Conservation (phyloP, 176 grass and related monocot genomes). For the Oryza rufipogon region DNA sequence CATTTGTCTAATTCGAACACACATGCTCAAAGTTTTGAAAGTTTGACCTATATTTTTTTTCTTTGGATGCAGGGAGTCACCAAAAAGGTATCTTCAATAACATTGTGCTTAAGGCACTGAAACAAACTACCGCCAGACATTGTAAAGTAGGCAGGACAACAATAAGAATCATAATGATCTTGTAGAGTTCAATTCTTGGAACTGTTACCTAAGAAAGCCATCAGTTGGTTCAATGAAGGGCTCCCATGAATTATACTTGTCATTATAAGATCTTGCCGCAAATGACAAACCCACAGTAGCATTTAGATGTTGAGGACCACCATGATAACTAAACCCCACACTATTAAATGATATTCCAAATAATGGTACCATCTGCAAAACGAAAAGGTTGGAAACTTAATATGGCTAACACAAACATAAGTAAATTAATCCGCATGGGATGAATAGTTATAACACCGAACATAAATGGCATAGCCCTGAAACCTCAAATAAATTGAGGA, state of each 20-base stretch:
- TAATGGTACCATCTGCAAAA: slow-evolving; percentile 89
- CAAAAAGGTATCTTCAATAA: neutral
- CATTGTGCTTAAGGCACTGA: slow-evolving; percentile 1
- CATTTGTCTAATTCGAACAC: neutral
- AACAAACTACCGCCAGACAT: slow-evolving; percentile 4
- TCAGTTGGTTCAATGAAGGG: slow-evolving; percentile 94
- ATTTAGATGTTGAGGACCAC: slow-evolving; percentile 77
- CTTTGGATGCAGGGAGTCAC: neutral
- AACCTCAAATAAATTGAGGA: slow-evolving; percentile 21
- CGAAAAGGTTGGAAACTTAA: slow-evolving; percentile 32
- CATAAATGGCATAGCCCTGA: slow-evolving; percentile 14
- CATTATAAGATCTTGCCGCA: slow-evolving; percentile 87
- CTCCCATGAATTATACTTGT: slow-evolving; percentile 91
- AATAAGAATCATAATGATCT: slow-evolving; percentile 26
- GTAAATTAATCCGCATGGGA: slow-evolving; percentile 20
- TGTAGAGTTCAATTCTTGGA: slow-evolving; percentile 27
- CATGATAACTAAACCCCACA: slow-evolving; percentile 82
- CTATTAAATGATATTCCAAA: slow-evolving; percentile 74
- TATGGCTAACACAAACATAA: slow-evolving; percentile 8
- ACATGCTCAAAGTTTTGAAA: neutral
- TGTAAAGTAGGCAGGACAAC: slow-evolving; percentile 16
- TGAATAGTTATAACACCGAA: slow-evolving; percentile 15
- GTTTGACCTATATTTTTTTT: neutral
- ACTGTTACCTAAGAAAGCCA: slow-evolving; percentile 86
- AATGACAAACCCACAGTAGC: slow-evolving; percentile 81